Evolutionary conservation across 139 green algal genomes (phyloP), one percentile per base, ranked within the genome.

Genomic region (Penium margaritaceum): DNA sequence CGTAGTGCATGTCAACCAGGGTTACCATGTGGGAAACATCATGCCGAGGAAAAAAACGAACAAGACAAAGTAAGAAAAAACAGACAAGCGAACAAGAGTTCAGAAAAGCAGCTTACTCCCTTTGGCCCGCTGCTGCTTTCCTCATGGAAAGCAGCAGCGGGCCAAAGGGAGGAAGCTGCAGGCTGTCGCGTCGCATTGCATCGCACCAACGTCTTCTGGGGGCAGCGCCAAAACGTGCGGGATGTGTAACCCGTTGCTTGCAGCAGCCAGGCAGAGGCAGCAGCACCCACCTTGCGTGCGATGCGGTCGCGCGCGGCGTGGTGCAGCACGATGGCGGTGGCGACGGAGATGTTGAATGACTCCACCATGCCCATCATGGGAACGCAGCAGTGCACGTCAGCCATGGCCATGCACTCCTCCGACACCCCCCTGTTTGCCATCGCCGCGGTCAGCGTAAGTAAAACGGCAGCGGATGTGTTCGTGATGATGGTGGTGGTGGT

Each of bases 261-360:
- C n/a, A n/a, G n/a, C n/a, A 3, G 44, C 5, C 14, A 29, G n/a
- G 55, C 24, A 35, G 55, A 14, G 27, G n/a, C 9, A 61, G 21
- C 27, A 55, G 44, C 3, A 36, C 71, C 38, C n/a, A 75, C 73
- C 73, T 75, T 63, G 9, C 65, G 36, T 19, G 6, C 5, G 15
- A 77, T 73, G 21, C 81, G 57, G 32, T 78, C 72, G 1, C 35
- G 37, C 0, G 62, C 27, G 1, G 81, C 81, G 60, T 85, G 81
- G 51, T 81, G 67, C 36, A 85, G 57, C n/a, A 80, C n/a, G 32
- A 85, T 37, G 4, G 61, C 70, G 1, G 71, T 63, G 33, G 82
- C 80, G 17, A 85, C 79, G 29, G 79, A 85, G 37, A 87, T 79
- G 70, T 87, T 87, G 44, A 87, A 83, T 0, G 47, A 76, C 24